Base-by-base conservation (phyloP, 2,329 filamentous ascomycete species). In the Lasiodiplodia gonubiensis region DNA sequence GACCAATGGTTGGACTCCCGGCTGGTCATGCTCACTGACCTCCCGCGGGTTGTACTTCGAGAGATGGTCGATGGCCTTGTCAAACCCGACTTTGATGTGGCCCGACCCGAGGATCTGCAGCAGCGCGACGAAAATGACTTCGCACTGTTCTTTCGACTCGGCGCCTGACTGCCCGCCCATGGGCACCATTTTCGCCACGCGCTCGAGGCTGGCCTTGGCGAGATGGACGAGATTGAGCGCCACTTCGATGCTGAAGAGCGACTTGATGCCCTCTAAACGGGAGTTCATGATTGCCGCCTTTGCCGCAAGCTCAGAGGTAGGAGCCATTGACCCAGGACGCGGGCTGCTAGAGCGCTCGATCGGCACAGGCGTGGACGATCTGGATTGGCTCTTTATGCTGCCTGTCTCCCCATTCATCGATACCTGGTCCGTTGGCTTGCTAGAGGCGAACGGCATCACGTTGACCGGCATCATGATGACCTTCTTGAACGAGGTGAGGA, bases 391-490 rank as follows among this genome's bases (percentile, higher is more conserved):
- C 25, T 61, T 57, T 30, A 71, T 70, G 53, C 74, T 72, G 6
- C 80, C 69, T 42, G 70, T 74, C 23, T 70, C 74, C n/a, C 72
- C 74, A 57, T 73, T 78, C 2, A 74, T 66, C 8, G 70, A 69
- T 18, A 72, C 67, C 23, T 69, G 61, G 35, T 68, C 68, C n/a
- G 76, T 69, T 25, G 79, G 73, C 69, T 79, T 83, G 52, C 76
- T 76, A 21, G 78, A 79, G 25, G 65, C 66, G 42, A 68, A 68
- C 2, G 69, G 83, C 4, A 98, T 83, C 10, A 93, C 94, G 64
- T 92, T 97, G 59, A 99, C 94, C 2, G 95, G 95, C 89, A 97
- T 96, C 94, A 99, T 97, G 71, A 99, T 92, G 10, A 99, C 95
- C 79, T 98, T 98, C 76, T 93, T 97, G 84, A 99, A 99, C 0